Conservation (phyloP, 768 basidiomycete genomes). For the Pleurotus djamor region DNA sequence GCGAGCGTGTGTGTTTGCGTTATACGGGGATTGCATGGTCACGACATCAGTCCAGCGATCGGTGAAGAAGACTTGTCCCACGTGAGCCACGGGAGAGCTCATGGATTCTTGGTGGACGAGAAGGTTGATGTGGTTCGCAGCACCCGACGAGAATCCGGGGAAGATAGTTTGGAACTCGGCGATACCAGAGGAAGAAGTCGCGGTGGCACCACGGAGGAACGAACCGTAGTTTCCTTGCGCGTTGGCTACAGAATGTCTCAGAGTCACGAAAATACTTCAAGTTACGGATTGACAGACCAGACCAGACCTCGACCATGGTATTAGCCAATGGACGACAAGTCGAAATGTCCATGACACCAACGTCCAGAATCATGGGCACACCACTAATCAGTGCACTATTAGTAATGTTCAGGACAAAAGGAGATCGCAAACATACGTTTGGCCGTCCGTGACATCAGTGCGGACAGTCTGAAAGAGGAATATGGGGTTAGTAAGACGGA, state of each 20-base stretch:
- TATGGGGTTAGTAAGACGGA: neutral
- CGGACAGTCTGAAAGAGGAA: constrained; percentile 16
- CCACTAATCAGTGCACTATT: constrained; percentile 20
- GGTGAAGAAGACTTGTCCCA: constrained; percentile 37
- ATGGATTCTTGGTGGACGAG: constrained; percentile 27
- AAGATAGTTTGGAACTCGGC: constrained; percentile 35
- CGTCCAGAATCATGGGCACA: constrained; percentile 31
- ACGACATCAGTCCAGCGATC: constrained; percentile 30
- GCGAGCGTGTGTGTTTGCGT: constrained; percentile 22
- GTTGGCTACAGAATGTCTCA: constrained; percentile 22
- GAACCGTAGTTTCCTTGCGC: constrained; percentile 28
- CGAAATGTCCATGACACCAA: constrained; percentile 34
- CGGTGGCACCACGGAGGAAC: constrained; percentile 33
- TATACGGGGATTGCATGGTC: constrained; percentile 24
- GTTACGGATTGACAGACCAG: constrained; percentile 13
- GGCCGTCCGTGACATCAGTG: constrained; percentile 23
- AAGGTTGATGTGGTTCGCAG: constrained; percentile 34
- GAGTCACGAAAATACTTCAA: neutral
- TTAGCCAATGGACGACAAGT: constrained; percentile 36
- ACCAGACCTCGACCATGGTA: constrained; percentile 37
- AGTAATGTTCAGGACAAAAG: neutral
- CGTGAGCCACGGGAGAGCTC: constrained; percentile 23
- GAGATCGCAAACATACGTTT: constrained; percentile 16
- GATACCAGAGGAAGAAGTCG: constrained; percentile 30
- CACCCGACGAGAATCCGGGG: constrained; percentile 30